Percentiles rank a stretch among this genome's conserved stretches.
phyloP scores from a whole-genome alignment of 108 stramenopile species.

The Parmales sp. region DNA sequence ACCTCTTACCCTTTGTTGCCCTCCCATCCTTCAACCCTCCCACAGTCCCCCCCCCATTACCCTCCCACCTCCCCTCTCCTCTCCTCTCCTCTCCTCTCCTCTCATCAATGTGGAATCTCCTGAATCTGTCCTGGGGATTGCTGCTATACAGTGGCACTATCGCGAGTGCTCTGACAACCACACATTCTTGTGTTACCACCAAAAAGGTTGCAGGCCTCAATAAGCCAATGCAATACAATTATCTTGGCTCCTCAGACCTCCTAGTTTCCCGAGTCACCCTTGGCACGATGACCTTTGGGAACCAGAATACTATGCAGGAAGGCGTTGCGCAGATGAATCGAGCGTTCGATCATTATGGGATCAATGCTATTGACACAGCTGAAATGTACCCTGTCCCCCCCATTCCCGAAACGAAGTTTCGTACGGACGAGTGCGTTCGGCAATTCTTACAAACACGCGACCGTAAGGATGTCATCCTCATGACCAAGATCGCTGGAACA shows the following conservation, averaged over 20 bases:
- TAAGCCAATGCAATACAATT: conserved; percentile 61
- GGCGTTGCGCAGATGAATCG: conserved; percentile 67
- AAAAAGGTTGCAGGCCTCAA: conserved; percentile 48
- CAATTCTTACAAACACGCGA: conserved; percentile 48
- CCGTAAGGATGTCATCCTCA: conserved; percentile 68
- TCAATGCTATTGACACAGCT: conserved; percentile 89
- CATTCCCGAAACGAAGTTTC: conserved; percentile 49
- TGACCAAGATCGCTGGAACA: conserved; percentile 69
- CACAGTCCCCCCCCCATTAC: too few relatives aligned
- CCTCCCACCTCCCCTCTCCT: too few relatives aligned
- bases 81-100: too few relatives aligned
- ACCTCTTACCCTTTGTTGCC: too few relatives aligned
- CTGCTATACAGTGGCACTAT: too few relatives aligned
- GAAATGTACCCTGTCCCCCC: conserved; percentile 74
- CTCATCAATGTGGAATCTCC: too few relatives aligned
- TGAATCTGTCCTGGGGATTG: too few relatives aligned
- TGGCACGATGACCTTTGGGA: conserved; percentile 76
- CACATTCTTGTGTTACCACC: too few relatives aligned
- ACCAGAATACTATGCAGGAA: conserved; percentile 74
- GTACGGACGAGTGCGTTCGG: conserved; percentile 59
- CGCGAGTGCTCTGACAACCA: too few relatives aligned
- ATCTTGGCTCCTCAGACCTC: conserved; percentile 60
- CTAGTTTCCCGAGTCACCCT: conserved; percentile 59
- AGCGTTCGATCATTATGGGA: conserved; percentile 75
- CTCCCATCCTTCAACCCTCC: too few relatives aligned